These are phyloP conservation scores for Populus euphratica DNA, from an alignment of 345 rosid genomes.

Conservation along the genomic window DNA sequence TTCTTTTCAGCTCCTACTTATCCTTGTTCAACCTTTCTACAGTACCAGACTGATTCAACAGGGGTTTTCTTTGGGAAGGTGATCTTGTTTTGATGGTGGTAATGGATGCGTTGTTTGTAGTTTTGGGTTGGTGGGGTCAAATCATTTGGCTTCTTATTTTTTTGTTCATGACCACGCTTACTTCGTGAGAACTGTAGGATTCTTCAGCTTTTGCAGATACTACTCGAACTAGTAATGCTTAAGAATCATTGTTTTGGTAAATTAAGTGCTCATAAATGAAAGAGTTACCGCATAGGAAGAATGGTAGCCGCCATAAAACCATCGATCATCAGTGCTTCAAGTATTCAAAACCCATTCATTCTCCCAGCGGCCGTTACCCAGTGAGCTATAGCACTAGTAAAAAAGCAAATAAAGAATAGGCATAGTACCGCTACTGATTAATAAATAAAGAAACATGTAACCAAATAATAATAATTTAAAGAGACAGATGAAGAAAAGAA, in stretches of 20 bases:
- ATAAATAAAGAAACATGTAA: background rate
- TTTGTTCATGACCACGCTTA: background rate
- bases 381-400: background rate
- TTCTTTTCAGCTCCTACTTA: background rate
- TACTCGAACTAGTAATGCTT: background rate
- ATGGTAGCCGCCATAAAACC: background rate
- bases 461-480: background rate
- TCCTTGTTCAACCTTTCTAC: background rate
- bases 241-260: background rate
- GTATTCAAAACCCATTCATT: background rate
- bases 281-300: background rate
- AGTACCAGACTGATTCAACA: background rate
- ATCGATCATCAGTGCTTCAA: background rate
- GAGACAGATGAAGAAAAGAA: background rate
- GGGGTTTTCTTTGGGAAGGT: background rate
- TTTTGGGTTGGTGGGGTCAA: background rate
- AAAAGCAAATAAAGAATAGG: background rate
- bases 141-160: background rate
- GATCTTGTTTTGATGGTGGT: background rate
- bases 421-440: background rate
- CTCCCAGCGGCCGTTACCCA: background rate
- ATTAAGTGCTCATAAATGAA: background rate
- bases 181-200: background rate
- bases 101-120: background rate
- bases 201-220: background rate